Evolutionary conservation across 805 yeast species (phyloP), one percentile per base, ranked within the genome.

Genomic region (Yueomyces sinensis): DNA sequence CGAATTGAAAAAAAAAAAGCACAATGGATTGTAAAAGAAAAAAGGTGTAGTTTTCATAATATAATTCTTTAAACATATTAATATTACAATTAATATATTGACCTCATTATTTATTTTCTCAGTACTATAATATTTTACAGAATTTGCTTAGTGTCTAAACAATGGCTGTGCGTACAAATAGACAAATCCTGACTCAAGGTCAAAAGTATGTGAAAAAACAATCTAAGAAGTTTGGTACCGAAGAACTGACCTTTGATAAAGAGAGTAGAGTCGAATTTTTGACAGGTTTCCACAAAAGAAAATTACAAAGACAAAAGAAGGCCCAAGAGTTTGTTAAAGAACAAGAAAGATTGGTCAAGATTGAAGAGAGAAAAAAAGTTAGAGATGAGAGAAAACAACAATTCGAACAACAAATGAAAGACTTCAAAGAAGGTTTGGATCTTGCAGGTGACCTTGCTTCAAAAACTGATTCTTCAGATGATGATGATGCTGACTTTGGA

Each of bases 281-380:
- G 44, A 89, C 96, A 3, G 98, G 98, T 29, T 89, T 89, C 57
- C 97, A 91, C 58, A 89, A 89, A 61, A 72, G 98, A 50, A 89
- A 89, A 54, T 54, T 89, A 14, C 82, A 82, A 50, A 70, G 97
- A 55, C 81, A 82, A 59, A 87, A 84, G 61, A 76, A 78, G 43
- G 97, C 96, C 0, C 75, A 73, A 44, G 82, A 72, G 39, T 75
- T 66, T 47, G 72, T 71, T 33, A 76, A 78, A 45, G 95, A 87
- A 52, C 82, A 78, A 51, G 91, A 79, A 4, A 67, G 87, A 37
- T 61, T 72, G 42, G 75, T 74, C 2, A 72, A 72, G 46, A 65
- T 84, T 9, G 93, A 80, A 44, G 94, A 82, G 50, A 70, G 96
- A 39, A 72, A 75, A 43, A 64, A 67, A 40, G 40, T 57, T 17